These are phyloP conservation scores for Plantago coronopus DNA, from an alignment of 305 asterid genomes.

Conservation along the genomic window DNA sequence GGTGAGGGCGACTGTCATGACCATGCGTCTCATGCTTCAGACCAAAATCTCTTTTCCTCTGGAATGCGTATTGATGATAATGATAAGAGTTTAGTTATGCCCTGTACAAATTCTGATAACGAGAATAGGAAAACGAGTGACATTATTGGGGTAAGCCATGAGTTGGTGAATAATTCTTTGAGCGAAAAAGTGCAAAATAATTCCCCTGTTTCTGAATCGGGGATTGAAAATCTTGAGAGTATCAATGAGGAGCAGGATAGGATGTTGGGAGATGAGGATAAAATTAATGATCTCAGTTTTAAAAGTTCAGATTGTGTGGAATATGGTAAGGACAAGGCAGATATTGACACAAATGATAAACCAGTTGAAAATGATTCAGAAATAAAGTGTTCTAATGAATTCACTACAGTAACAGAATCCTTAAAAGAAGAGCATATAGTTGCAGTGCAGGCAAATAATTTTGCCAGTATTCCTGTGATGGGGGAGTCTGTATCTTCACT, in stretches of 20 bases:
- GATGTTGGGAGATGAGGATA: constrained; percentile 36
- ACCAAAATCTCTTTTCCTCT: constrained; percentile 29
- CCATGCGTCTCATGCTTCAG: neutral
- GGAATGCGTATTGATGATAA: constrained; percentile 35
- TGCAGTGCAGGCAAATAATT: constrained; percentile 26
- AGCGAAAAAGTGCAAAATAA: constrained; percentile 37
- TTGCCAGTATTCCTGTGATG: constrained; percentile 18
- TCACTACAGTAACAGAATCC: constrained; percentile 35
- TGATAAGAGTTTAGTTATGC: constrained; percentile 26
- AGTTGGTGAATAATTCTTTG: constrained; percentile 33
- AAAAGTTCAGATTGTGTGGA: constrained; percentile 31
- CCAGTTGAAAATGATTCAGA: constrained; percentile 31
- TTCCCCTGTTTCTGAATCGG: constrained; percentile 29
- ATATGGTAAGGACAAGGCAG: constrained; percentile 32
- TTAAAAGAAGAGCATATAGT: constrained; percentile 36
- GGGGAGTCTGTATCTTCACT: constrained; percentile 32
- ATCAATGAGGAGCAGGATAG: constrained; percentile 33
- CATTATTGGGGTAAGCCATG: constrained; percentile 32
- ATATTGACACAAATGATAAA: constrained; percentile 24
- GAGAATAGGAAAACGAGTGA: constrained; percentile 30
- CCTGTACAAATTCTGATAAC: constrained; percentile 29
- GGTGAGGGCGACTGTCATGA: constrained; percentile 27
- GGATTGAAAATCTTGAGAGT: constrained; percentile 31
- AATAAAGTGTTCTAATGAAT: constrained; percentile 25
- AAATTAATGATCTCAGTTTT: constrained; percentile 27